phyloP scores from a whole-genome alignment of 2,329 filamentous ascomycete genomes.

The Bertia moriformis region DNA sequence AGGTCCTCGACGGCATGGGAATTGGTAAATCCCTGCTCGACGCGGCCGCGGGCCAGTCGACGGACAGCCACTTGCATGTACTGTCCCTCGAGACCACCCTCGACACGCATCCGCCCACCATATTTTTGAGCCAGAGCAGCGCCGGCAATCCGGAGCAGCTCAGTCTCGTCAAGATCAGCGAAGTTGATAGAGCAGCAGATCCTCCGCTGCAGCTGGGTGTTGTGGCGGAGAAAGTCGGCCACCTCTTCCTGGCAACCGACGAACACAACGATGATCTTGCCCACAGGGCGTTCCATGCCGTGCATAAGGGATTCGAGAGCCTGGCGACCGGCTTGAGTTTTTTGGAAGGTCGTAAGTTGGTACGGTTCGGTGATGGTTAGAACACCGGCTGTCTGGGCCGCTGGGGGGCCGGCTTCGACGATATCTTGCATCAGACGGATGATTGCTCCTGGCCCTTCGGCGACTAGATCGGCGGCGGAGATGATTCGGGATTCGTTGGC shows the following conservation, averaged over 20 bases:
- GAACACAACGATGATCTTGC: constrained; percentile 57
- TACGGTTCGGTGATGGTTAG: constrained; percentile 72
- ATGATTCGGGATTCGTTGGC: constrained; percentile 49
- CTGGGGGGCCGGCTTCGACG: constrained; percentile 24
- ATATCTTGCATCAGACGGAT: constrained; percentile 42
- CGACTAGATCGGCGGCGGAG: constrained; percentile 51
- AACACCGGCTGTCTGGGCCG: constrained; percentile 37
- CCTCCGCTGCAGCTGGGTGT: constrained; percentile 54
- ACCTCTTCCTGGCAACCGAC: constrained; percentile 63
- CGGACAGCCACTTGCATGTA: constrained; percentile 49
- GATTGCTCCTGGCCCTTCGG: constrained; percentile 40
- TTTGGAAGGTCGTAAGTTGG: constrained; percentile 42
- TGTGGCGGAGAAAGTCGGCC: constrained; percentile 64
- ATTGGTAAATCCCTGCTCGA: constrained; percentile 58
- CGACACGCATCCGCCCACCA: constrained; percentile 35
- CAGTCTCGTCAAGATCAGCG: constrained; percentile 50
- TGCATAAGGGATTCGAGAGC: constrained; percentile 60
- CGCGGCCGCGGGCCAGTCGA: constrained; percentile 45
- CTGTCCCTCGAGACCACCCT: constrained; percentile 41
- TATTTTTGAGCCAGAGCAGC: constrained; percentile 39
- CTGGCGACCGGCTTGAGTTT: constrained; percentile 37
- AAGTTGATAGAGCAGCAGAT: constrained; percentile 55
- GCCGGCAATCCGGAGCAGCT: constrained; percentile 47
- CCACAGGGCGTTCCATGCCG: constrained; percentile 57
- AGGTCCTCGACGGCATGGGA: constrained; percentile 54